Evolutionary conservation across 2,329 filamentous ascomycete species (phyloP).

Genomic region (Orbilia ellipsospora): DNA sequence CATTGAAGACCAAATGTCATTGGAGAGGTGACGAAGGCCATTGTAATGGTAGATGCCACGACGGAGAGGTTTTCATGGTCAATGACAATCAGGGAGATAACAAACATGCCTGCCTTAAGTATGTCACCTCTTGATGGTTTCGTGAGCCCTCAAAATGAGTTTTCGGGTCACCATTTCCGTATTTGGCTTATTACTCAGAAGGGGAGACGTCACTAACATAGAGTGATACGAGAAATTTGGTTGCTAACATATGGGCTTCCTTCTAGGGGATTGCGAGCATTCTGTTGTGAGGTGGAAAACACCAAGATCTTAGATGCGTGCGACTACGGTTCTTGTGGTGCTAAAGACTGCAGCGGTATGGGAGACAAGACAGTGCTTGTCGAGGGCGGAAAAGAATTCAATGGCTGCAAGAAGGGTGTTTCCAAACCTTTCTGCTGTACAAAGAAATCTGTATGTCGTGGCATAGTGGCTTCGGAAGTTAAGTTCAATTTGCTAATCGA

Average conservation of each 20-base stretch:
- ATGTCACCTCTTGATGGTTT: constrained; percentile 10
- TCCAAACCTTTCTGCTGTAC: constrained; percentile 45
- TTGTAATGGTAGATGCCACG: constrained; percentile 62
- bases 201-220: not conserved
- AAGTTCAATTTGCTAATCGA: constrained; percentile 16
- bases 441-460: constrained; percentile 39
- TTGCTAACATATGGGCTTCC: constrained; percentile 19
- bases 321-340: constrained; percentile 39
- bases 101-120: constrained; percentile 57
- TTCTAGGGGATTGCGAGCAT: constrained; percentile 38
- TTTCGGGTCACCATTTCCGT: too few species aligned
- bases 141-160: too few species aligned
- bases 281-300: constrained; percentile 46
- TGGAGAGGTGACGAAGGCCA: constrained; percentile 60
- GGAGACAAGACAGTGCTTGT: constrained; percentile 41
- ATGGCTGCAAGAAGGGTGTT: constrained; percentile 35
- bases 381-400: constrained; percentile 34
- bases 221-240: not conserved
- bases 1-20: constrained; percentile 60
- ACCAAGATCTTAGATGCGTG: constrained; percentile 32
- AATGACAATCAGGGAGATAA: constrained; percentile 60
- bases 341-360: constrained; percentile 36
- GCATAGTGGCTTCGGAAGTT: constrained; percentile 8
- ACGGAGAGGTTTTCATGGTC: constrained; percentile 61
- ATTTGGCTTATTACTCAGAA: constrained; percentile 3